Base-by-base conservation (phyloP, 2,329 filamentous ascomycete genomes). In the Aspergillus sp. region DNA sequence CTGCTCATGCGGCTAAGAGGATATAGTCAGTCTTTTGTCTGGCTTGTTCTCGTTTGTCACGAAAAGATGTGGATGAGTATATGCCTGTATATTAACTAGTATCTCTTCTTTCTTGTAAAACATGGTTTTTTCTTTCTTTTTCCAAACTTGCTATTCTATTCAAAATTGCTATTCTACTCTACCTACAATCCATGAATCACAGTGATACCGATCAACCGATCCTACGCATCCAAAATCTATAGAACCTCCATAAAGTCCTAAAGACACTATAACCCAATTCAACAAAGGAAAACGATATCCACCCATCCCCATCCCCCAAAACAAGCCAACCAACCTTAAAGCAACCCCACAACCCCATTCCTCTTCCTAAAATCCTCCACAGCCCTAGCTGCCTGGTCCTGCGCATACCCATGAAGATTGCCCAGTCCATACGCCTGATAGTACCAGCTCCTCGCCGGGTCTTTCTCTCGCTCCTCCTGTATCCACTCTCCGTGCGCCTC, bases 1-100 rank as follows among this genome's bases (percentile, higher is more conserved):
- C 58, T 12, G 53, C 62, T 41, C 19, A 37, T 15, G 27, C 30
- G 9, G 27, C 43, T 17, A 38, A 19, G 9, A 37, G 37, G 20
- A 4, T 37, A 25, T 45, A 25, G 7, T 7, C 10, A n/a, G 15
- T 5, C 10, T 7, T 20, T 23, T 27, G 23, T 30, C 23, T 17
- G 7, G n/a, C 25, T 45, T 10, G 15, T 42, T 42, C 22, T 42
- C n/a, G 6, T 42, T 30, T n/a, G n/a, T 38, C 19, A n/a, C n/a
- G 35, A 38, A 38, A 38, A 38, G 35, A 30, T 19, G 12, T 42
- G 13, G 22, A 17, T 25, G 20, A n/a, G 6, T 25, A 19, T 13
- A 42, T 25, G 12, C n/a, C 7, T 42, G 23, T 42, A 39, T 22
- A 17, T 25, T 42, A 42, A 25, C 22, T 13, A 15, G 23, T 20